phyloP scores from a whole-genome alignment of 495 filamentous ascomycete species.

The Cudoniella acicularis region DNA sequence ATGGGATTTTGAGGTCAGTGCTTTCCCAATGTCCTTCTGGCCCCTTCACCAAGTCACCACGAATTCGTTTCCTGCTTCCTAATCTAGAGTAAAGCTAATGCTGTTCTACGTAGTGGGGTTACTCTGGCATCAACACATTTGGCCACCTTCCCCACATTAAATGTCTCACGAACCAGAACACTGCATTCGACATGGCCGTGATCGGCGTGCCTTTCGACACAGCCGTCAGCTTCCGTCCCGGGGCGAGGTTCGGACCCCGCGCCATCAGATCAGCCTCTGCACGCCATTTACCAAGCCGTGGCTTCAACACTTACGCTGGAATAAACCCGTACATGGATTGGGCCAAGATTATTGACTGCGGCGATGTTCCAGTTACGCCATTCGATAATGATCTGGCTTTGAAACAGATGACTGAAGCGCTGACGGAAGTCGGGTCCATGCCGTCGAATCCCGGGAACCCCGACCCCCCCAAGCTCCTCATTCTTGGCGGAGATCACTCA shows the following conservation, averaged over 20 bases:
- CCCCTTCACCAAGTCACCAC: too few species aligned
- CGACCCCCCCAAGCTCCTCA: slow-evolving; percentile 62
- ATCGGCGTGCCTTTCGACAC: slow-evolving; percentile 83
- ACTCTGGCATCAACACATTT: slow-evolving; percentile 75
- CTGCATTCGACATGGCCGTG: slow-evolving; percentile 72
- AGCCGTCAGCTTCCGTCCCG: slow-evolving; percentile 73
- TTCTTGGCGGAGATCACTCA: slow-evolving; percentile 78
- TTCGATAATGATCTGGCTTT: slow-evolving; percentile 68
- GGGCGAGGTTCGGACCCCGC: slow-evolving; percentile 77
- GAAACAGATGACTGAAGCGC: slow-evolving; percentile 49
- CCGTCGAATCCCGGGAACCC: slow-evolving; percentile 22
- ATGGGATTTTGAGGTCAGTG: too few species aligned
- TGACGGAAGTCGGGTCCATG: slow-evolving; percentile 38
- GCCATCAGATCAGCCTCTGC: slow-evolving; percentile 77
- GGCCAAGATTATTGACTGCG: slow-evolving; percentile 67
- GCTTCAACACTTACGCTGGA: slow-evolving; percentile 72
- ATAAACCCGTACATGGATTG: slow-evolving; percentile 62
- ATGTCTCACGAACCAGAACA: slow-evolving; percentile 64
- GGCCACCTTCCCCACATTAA: slow-evolving; percentile 72
- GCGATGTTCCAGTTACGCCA: slow-evolving; percentile 65
- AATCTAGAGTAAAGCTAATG: too few species aligned
- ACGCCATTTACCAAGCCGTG: slow-evolving; percentile 66
- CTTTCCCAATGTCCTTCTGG: too few species aligned
- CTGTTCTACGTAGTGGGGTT: slow-evolving; percentile 78
- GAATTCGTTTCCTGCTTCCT: too few species aligned